Evolutionary conservation across 2,329 filamentous ascomycete genomes (phyloP).

Genomic region (Hypoxylon sp.): DNA sequence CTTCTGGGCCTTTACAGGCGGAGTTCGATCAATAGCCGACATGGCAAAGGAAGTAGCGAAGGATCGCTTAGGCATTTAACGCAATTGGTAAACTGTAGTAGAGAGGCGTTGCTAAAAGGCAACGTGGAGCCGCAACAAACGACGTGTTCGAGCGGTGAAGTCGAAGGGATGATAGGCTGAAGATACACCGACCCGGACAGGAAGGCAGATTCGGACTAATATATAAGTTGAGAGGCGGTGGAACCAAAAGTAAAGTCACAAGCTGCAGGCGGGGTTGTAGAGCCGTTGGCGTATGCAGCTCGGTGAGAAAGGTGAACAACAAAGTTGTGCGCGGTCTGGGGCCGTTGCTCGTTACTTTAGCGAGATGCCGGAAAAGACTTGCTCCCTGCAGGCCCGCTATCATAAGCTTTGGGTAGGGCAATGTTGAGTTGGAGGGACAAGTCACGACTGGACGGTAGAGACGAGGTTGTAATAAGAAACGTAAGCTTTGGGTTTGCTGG

Average conservation of each 20-base stretch:
- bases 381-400: not conserved
- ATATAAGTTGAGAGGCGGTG: slow-evolving; percentile 11
- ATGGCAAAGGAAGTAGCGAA: slow-evolving; percentile 45
- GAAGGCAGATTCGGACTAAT: not conserved
- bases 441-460: slow-evolving; percentile 1
- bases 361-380: not conserved
- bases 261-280: slow-evolving; percentile 16
- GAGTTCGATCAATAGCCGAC: slow-evolving; percentile 43
- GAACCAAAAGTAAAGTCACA: slow-evolving; percentile 1
- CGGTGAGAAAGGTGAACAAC: slow-evolving; percentile 23
- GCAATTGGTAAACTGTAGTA: not conserved
- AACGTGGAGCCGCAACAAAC: not conserved
- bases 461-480: slow-evolving; percentile 7
- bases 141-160: not conserved
- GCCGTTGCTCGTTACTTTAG: slow-evolving; percentile 4
- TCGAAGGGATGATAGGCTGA: not conserved
- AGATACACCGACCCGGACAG: no score
- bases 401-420: not conserved
- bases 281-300: slow-evolving; percentile 32
- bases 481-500: slow-evolving; percentile 2
- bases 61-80: slow-evolving; percentile 52
- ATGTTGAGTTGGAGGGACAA: not conserved
- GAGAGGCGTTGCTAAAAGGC: not conserved
- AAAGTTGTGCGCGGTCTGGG: slow-evolving; percentile 5
- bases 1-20: slow-evolving; percentile 49